These are phyloP conservation scores for Plenodomus lindquistii DNA, from an alignment of 2,329 filamentous ascomycete species.

Conservation along the genomic window DNA sequence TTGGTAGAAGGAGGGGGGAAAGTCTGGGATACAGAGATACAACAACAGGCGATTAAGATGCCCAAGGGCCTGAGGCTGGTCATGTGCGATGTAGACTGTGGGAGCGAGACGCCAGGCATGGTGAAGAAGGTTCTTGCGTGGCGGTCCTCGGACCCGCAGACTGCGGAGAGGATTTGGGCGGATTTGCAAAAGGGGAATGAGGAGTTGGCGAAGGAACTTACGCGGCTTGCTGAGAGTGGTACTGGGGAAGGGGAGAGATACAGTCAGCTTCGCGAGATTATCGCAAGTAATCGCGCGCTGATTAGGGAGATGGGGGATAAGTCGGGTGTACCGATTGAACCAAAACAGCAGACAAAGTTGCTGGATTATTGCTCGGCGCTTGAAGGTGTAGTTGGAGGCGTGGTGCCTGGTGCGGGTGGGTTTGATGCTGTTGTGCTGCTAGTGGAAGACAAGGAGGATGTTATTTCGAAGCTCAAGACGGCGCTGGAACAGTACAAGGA, in stretches of 20 bases:
- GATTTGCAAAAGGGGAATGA: conserved; percentile 76
- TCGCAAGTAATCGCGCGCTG: conserved; percentile 58
- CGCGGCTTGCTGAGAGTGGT: conserved; percentile 50
- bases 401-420: conserved; percentile 91
- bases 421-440: conserved; percentile 87
- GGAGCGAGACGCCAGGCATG: conserved; percentile 92
- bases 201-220: conserved; percentile 67
- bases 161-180: conserved; percentile 74
- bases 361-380: conserved; percentile 74
- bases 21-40: conserved; percentile 79
- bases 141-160: conserved; percentile 66
- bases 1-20: conserved; percentile 61
- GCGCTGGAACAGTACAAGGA: conserved; percentile 69
- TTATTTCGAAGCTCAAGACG: conserved; percentile 61
- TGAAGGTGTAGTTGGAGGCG: conserved; percentile 83
- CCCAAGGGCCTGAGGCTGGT: conserved; percentile 76
- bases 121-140: conserved; percentile 88
- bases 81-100: conserved; percentile 96
- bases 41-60: conserved; percentile 69
- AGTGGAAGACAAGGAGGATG: conserved; percentile 71
- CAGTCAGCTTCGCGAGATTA: conserved; percentile 57
- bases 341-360: conserved; percentile 78
- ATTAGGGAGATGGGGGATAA: conserved; percentile 76
- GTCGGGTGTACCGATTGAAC: conserved; percentile 86
- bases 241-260: conserved; percentile 41